Conservation (phyloP, 2,329 filamentous ascomycete species). For the Colletotrichum sp. region DNA sequence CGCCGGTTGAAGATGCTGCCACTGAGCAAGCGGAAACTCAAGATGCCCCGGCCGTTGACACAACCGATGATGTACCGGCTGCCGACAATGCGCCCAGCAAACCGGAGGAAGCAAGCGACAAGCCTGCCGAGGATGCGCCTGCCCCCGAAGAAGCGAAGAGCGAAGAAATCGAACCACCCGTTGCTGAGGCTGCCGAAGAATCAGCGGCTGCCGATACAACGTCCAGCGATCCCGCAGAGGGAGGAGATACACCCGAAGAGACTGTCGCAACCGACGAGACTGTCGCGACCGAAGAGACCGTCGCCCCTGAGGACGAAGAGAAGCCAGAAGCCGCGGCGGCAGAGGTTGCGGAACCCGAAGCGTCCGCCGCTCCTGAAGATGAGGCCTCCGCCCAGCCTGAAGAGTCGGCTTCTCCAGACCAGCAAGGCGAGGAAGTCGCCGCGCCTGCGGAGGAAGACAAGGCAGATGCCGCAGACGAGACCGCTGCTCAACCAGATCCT, state of each 20-base stretch:
- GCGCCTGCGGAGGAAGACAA: background rate
- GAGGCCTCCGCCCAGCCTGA: background rate
- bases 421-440: accelerated
- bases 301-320: background rate
- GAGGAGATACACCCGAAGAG: background rate
- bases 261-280: background rate
- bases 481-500: background rate
- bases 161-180: background rate
- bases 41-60: background rate
- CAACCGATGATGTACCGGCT: background rate
- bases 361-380: background rate
- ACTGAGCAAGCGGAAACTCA: background rate
- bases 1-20: background rate
- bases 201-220: background rate
- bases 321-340: background rate
- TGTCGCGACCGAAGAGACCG: background rate
- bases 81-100: background rate
- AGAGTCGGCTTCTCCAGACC: background rate
- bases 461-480: background rate
- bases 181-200: background rate
- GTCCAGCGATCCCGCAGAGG: background rate
- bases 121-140: background rate
- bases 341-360: background rate
- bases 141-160: background rate
- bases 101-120: background rate